phyloP scores from a whole-genome alignment of 495 filamentous ascomycete species.

The Xylaria palmicola region DNA sequence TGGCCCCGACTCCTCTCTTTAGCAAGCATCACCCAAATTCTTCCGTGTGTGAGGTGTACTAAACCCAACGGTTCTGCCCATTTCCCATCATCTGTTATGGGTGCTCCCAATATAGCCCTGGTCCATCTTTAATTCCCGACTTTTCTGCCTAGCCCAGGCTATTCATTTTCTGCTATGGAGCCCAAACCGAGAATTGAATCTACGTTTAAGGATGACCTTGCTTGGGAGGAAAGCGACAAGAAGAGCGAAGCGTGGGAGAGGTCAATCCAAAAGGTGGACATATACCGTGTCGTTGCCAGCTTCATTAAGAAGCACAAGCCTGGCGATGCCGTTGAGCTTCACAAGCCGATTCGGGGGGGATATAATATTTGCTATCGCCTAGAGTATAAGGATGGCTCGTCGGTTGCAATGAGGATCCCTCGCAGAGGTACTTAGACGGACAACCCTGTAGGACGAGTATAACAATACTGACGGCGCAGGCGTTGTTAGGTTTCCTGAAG shows the following conservation, averaged over 20 bases:
- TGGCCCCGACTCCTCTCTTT: no score
- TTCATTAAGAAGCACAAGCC: conserved; percentile 16
- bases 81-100: not conserved
- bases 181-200: conserved; percentile 11
- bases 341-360: conserved; percentile 24
- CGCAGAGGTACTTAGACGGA: not conserved
- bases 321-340: conserved; percentile 17
- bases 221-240: conserved; percentile 32
- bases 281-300: conserved; percentile 9
- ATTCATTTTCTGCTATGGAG: conserved; percentile 2
- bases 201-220: conserved; percentile 25
- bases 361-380: conserved; percentile 29
- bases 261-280: conserved; percentile 6
- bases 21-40: not conserved
- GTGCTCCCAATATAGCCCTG: not conserved
- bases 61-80: not conserved
- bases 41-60: no score
- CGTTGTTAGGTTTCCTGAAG: conserved; percentile 30
- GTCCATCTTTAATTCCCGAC: not conserved
- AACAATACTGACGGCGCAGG: conserved; percentile 3
- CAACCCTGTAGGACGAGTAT: not conserved
- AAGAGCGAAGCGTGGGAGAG: conserved; percentile 21
- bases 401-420: conserved; percentile 18
- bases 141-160: not conserved
- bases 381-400: conserved; percentile 28